Base-by-base conservation (phyloP, 768 basidiomycete genomes). In the Sarcomyxa edulis region DNA sequence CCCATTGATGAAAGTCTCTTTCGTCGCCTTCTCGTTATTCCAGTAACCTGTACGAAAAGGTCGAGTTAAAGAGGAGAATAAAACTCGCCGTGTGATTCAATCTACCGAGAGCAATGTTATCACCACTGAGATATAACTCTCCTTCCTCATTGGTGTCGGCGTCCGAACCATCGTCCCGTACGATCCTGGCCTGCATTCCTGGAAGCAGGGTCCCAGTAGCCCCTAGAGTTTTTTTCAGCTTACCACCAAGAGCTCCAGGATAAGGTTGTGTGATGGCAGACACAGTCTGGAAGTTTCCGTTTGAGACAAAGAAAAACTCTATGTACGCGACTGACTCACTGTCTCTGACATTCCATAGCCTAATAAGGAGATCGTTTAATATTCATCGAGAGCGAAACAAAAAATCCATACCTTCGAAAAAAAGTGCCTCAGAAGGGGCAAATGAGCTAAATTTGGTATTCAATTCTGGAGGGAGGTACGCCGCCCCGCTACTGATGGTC, bases 271-370 rank as follows among this genome's bases (percentile, higher is more conserved):
- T 39, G 3, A 76, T 56, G 3, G 72, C 64, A 1, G 68, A 60
- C 14, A 84, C 64, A 0, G 84, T 85, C 81, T 85, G 43, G 23
- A n/a, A n/a, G n/a, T n/a, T n/a, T n/a, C n/a, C n/a, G n/a, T n/a
- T n/a, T n/a, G n/a, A n/a, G n/a, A n/a, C n/a, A n/a, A n/a, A n/a
- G n/a, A n/a, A n/a, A n/a, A n/a, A n/a, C n/a, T n/a, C n/a, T n/a
- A n/a, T n/a, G n/a, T n/a, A n/a, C n/a, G n/a, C n/a, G n/a, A n/a
- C n/a, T n/a, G n/a, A 59, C 81, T 36, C 51, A 82, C 81, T 35
- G 56, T 55, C 67, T 84, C 82, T 0, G 81, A 82, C 71, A 84
- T 74, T 15, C 85, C 85, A 47, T 84, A 87, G 0, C 81, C 83
- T 81, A 39, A 14, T n/a, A n/a, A n/a, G n/a, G n/a, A n/a, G n/a